Evolutionary conservation across 768 basidiomycete genomes (phyloP).

Genomic region (Hericium rajendrae): DNA sequence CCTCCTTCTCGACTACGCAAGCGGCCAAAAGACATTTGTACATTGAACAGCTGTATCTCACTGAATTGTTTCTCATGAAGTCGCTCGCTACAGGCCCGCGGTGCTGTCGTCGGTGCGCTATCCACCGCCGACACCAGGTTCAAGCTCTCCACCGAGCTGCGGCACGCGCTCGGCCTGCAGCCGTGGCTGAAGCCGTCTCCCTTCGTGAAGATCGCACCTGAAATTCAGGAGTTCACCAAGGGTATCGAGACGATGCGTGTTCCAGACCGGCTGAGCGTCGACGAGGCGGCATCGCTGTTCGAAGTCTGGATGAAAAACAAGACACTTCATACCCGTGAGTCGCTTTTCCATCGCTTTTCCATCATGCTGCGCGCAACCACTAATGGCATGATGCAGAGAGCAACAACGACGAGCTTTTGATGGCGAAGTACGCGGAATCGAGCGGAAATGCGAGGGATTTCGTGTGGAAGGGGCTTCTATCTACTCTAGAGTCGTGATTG

Average conservation of each 20-base stretch:
- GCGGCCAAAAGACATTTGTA: conserved; percentile 62
- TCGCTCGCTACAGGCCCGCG: conserved; percentile 39
- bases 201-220: conserved; percentile 44
- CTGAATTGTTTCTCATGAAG: neutral
- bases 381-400: neutral
- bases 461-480: conserved; percentile 32
- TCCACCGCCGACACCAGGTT: conserved; percentile 52
- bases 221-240: conserved; percentile 41
- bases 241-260: conserved; percentile 43
- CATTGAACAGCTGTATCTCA: conserved; percentile 20
- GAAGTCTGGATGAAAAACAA: conserved; percentile 65
- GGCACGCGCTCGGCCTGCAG: conserved; percentile 45
- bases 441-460: conserved; percentile 76
- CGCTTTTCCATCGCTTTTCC: conserved; percentile 6
- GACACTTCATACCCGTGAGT: conserved; percentile 43
- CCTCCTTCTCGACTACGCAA: conserved; percentile 66
- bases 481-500: conserved; percentile 15
- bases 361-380: neutral
- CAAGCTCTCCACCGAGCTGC: conserved; percentile 51
- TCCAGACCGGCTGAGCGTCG: conserved; percentile 47
- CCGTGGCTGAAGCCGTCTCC: conserved; percentile 35
- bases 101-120: conserved; percentile 65
- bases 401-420: conserved; percentile 59
- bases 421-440: conserved; percentile 70
- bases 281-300: conserved; percentile 68